These are phyloP conservation scores for Dothidotthia symphoricarpi DNA, from an alignment of 2,329 filamentous ascomycete species.

Conservation along the genomic window DNA sequence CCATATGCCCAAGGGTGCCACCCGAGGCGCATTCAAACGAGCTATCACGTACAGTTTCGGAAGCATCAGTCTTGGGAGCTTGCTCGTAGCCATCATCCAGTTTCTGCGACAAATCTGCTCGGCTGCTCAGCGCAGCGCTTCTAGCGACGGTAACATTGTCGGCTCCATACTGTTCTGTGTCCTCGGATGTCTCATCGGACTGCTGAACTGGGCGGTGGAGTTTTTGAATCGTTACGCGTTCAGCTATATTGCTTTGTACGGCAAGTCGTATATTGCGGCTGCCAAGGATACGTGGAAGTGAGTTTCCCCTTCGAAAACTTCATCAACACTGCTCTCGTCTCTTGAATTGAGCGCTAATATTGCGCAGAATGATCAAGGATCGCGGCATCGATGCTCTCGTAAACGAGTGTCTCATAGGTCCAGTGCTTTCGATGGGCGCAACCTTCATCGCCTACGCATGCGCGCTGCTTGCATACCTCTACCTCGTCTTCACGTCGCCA, in stretches of 20 bases:
- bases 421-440: slow-evolving; percentile 68
- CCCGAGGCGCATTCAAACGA: slow-evolving; percentile 77
- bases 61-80: slow-evolving; percentile 80
- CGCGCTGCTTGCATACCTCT: slow-evolving; percentile 80
- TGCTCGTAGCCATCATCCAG: slow-evolving; percentile 85
- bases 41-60: slow-evolving; percentile 90
- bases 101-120: slow-evolving; percentile 78
- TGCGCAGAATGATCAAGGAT: slow-evolving; percentile 72
- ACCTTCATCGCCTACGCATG: slow-evolving; percentile 82
- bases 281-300: slow-evolving; percentile 83
- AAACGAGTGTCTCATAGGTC: slow-evolving; percentile 74
- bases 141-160: slow-evolving; percentile 66
- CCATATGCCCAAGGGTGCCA: slow-evolving; percentile 72
- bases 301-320: slow-evolving; percentile 21
- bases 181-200: slow-evolving; percentile 69
- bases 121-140: slow-evolving; percentile 66
- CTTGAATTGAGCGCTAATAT: slow-evolving; percentile 12
- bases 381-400: slow-evolving; percentile 87
- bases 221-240: slow-evolving; percentile 93
- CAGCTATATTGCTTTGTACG: slow-evolving; percentile 89
- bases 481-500: slow-evolving; percentile 77
- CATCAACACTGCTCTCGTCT: neutral
- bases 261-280: slow-evolving; percentile 79
- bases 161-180: slow-evolving; percentile 68
- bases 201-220: slow-evolving; percentile 81